phyloP scores from a whole-genome alignment of 257 asterid genomes.

The Perilla frutescens region DNA sequence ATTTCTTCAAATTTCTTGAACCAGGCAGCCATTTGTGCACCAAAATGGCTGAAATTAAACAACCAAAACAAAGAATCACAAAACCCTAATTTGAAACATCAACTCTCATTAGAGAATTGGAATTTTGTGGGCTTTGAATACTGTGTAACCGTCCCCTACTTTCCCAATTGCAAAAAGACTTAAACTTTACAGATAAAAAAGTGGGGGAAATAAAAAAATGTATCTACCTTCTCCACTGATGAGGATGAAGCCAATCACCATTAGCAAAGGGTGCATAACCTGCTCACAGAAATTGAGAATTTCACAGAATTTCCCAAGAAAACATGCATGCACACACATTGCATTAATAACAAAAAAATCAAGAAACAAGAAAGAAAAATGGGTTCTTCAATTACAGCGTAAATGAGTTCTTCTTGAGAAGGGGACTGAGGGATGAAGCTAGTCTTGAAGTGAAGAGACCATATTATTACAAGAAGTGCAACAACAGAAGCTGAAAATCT shows the following conservation, averaged over 20 bases:
- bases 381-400: slow-evolving; percentile 47
- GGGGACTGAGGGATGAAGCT: slow-evolving; percentile 70
- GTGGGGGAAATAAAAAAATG: not conserved
- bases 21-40: slow-evolving; percentile 93
- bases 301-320: not conserved
- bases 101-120: not conserved
- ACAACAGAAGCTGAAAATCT: slow-evolving; percentile 68
- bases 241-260: slow-evolving; percentile 92
- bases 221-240: slow-evolving; percentile 85
- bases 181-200: not conserved
- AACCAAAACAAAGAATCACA: not conserved
- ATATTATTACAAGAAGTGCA: slow-evolving; percentile 69
- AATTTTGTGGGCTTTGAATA: not conserved
- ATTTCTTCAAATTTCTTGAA: slow-evolving; percentile 80
- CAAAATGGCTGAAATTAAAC: slow-evolving; percentile 61
- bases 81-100: not conserved
- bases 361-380: slow-evolving; percentile 9
- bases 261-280: slow-evolving; percentile 86
- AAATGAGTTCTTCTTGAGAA: slow-evolving; percentile 65
- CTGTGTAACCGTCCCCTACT: not conserved
- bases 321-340: slow-evolving; percentile 30
- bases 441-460: slow-evolving; percentile 73
- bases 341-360: not conserved
- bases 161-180: slow-evolving; percentile 5
- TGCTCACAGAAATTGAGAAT: slow-evolving; percentile 29